Evolutionary conservation across 2,329 filamentous ascomycete genomes (phyloP).

Genomic region (Diaporthe australafricana): DNA sequence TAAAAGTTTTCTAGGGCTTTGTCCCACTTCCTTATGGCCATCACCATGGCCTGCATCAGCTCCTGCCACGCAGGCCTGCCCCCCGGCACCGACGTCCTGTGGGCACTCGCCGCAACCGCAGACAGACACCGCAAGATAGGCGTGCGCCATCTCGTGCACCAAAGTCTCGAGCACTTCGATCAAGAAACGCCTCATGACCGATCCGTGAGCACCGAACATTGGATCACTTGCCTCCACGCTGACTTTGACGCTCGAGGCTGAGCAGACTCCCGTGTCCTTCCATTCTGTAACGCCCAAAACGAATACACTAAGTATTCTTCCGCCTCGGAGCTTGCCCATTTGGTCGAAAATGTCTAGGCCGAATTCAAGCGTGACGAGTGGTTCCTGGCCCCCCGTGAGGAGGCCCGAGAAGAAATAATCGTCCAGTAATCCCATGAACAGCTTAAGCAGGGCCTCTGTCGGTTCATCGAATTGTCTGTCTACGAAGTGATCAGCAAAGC

Average conservation of each 20-base stretch:
- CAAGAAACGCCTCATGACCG: neutral
- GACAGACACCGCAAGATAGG: neutral
- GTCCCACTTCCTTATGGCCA: neutral
- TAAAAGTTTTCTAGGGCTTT: neutral
- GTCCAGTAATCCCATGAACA: neutral
- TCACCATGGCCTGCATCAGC: neutral
- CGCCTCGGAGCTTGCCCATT: neutral
- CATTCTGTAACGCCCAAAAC: neutral
- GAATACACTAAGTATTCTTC: no score
- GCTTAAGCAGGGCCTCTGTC: neutral
- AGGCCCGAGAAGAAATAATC: neutral
- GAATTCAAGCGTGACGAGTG: neutral
- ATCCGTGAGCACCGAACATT: no score
- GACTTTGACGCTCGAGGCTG: neutral
- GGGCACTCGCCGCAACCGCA: neutral
- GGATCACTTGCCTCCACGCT: neutral
- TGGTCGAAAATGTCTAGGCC: neutral
- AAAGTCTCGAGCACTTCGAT: neutral
- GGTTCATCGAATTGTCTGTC: neutral
- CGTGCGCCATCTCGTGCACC: conserved; percentile 2
- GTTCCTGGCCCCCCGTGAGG: neutral
- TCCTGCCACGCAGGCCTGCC: neutral
- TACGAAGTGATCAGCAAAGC: neutral
- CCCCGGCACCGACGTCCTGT: neutral
- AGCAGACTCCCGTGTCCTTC: no score